Base-by-base conservation (phyloP, 139 green algal species). In the Closterium sp. region DNA sequence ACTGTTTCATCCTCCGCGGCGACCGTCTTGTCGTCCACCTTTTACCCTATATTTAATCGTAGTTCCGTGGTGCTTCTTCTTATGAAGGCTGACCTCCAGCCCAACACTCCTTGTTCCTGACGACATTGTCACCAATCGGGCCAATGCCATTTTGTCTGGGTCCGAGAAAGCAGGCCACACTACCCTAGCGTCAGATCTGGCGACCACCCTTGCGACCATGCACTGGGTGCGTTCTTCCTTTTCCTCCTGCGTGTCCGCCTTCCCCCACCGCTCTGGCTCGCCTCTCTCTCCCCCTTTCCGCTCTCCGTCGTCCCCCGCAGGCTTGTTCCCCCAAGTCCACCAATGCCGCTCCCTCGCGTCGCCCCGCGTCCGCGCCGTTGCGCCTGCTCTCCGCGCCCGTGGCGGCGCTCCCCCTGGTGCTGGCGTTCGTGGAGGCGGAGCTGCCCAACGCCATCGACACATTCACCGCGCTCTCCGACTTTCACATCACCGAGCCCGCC, bases 341-440 rank as follows among this genome's bases (percentile, higher is more conserved):
- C 88, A 10, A 31, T 28, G 29, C 28, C 88, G 21, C 38, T 84
- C 30, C 38, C 88, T 9, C 30, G n/a, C 28, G 28, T 91, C 42
- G 11, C 24, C 13, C 88, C 29, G 11, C 30, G 24, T 85, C 88
- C 88, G 29, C 30, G 88, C 22, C 88, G 24, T 45, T 70, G 6
- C 89, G 89, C 29, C 89, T 87, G 62, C 31, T 91, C 21, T 87
- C 89, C 10, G 70, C 89, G 62, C 30, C 89, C 24, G 24, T 30
- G 22, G 34, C 24, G 31, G 31, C 73, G 30, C 32, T 91, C 28
- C 34, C 89, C 21, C 42, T 88, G 24, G 30, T 91, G 32, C 42
- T 91, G 27, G 89, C 34, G 30, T 88, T 88, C 73, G 89, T 88
- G 28, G 89, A 90, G 30, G 88, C 88, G 29, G 88, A 90, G 30